These are phyloP conservation scores for Vaccinium macrocarpon DNA, from an alignment of 148 eudicot genomes.

Conservation along the genomic window DNA sequence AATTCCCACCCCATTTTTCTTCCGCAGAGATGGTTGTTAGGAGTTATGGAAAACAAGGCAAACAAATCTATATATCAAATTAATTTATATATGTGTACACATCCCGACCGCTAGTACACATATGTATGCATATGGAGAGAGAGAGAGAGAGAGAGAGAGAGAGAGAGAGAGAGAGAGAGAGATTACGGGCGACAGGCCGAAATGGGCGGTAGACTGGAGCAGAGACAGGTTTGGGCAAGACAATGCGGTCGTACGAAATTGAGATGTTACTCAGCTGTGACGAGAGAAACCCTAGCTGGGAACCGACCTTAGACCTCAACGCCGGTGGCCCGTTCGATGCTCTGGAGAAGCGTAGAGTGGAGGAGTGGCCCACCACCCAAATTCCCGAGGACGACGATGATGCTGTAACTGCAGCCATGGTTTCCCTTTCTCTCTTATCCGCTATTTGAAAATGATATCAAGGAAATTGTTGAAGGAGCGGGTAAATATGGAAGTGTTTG, in stretches of 20 bases:
- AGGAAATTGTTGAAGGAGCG: too few relatives aligned
- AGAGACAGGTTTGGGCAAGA: constrained; percentile 33
- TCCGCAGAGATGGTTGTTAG: too few relatives aligned
- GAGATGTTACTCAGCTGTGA: constrained; percentile 52
- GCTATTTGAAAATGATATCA: not conserved
- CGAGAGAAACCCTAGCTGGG: constrained; percentile 49
- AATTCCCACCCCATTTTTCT: too few relatives aligned
- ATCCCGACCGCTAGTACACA: too few relatives aligned
- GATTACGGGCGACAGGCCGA: constrained; percentile 57
- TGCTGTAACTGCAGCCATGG: constrained; percentile 30
- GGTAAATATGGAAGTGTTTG: too few relatives aligned
- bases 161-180: constrained; percentile 20
- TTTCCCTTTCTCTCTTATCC: constrained; percentile 17
- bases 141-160: not conserved
- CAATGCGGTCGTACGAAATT: constrained; percentile 22
- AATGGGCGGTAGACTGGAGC: constrained; percentile 28
- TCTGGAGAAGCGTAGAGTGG: constrained; percentile 21
- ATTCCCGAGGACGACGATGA: constrained; percentile 20
- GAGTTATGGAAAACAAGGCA: too few relatives aligned
- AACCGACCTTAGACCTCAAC: constrained; percentile 22
- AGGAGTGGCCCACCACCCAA: constrained; percentile 27
- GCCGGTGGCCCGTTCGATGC: constrained; percentile 15
- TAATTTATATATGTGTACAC: not conserved
- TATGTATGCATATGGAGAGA: not conserved
- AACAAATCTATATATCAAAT: too few relatives aligned